Evolutionary conservation across 345 rosid species (phyloP), one percentile per base, ranked within the genome.

Genomic region (Durio zibethinus): DNA sequence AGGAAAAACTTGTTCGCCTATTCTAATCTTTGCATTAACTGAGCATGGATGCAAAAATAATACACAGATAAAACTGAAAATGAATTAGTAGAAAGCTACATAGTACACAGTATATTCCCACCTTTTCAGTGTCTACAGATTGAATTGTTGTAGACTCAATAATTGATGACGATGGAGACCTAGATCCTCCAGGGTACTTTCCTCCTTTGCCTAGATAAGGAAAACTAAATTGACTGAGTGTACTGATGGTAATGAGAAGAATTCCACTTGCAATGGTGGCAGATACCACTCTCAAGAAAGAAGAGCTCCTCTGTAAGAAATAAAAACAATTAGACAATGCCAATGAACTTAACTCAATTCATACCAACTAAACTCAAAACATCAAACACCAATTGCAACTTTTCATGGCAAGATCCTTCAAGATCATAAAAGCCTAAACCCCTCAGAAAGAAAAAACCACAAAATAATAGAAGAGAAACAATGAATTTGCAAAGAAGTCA

Each of bases 231-330:
- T 87, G 94, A 79, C 87, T 73, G 0, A 88, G 79, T 72, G 85
- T 83, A 81, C 88, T 65, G 57, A 89, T 23, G 36, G 88, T 53
- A 50, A 88, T 21, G 12, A 91, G 86, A 79, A 93, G 78, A 79
- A 91, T 83, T 80, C 94, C 98, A 80, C 93, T 90, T 40, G 88
- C 93, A 66, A 90, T 61, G 71, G 83, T 84, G 67, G 82, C 73
- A 76, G 90, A 84, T 63, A 93, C 70, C 84, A 85, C 57, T 69
- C 82, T 91, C 81, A 87, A 83, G 69, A 89, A 74, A 57, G 89
- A 87, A 52, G 83, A 81, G 67, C 78, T 86, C 84, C 84, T 81
- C 98, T 94, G 97, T 48, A 83, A 79, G 72, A 43, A 79, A 74
- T 63, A 23, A 29, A 76, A 74, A 42, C 20, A 62, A 69, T 65